Percentiles rank a stretch among this genome's conserved stretches.
phyloP scores from a whole-genome alignment of 371 early-diverging fungal species.

The Mucor ambiguus region DNA sequence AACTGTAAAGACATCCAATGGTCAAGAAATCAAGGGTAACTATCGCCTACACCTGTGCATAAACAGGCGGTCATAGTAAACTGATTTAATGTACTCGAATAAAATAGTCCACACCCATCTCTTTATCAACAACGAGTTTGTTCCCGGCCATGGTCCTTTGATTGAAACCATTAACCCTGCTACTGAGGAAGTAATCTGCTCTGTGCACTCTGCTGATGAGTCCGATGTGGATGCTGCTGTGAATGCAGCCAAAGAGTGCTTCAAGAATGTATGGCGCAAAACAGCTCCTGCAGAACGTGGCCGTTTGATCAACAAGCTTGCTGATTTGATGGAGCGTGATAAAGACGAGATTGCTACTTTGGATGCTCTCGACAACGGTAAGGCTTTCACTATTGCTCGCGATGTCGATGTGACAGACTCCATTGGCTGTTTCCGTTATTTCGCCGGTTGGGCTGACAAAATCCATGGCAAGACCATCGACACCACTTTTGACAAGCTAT shows the following conservation, averaged over 20 bases:
- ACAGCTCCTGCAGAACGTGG: constrained; percentile 57
- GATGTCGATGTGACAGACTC: constrained; percentile 68
- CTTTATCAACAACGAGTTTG: constrained; percentile 79
- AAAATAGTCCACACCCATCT: constrained; percentile 52
- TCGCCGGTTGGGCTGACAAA: constrained; percentile 74
- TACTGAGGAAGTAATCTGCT: constrained; percentile 70
- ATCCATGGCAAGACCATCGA: constrained; percentile 37
- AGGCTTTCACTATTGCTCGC: constrained; percentile 67
- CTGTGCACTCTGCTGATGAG: constrained; percentile 72
- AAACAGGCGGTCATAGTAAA: not conserved
- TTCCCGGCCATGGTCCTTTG: constrained; percentile 61
- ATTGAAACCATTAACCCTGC: constrained; percentile 69
- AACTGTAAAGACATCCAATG: constrained; percentile 25
- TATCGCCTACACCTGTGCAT: not conserved
- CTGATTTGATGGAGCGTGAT: constrained; percentile 75
- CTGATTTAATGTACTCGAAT: not conserved
- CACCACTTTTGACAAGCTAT: constrained; percentile 65
- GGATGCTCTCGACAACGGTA: constrained; percentile 88
- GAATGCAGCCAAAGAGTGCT: constrained; percentile 69
- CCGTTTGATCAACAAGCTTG: constrained; percentile 58
- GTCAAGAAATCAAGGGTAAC: constrained; percentile 28
- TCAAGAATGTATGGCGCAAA: constrained; percentile 68
- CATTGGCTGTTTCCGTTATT: constrained; percentile 75
- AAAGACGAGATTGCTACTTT: constrained; percentile 72
- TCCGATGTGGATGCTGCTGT: constrained; percentile 82